phyloP scores from a whole-genome alignment of 306 rosid genomes.

The Adenanthera pavonina region DNA sequence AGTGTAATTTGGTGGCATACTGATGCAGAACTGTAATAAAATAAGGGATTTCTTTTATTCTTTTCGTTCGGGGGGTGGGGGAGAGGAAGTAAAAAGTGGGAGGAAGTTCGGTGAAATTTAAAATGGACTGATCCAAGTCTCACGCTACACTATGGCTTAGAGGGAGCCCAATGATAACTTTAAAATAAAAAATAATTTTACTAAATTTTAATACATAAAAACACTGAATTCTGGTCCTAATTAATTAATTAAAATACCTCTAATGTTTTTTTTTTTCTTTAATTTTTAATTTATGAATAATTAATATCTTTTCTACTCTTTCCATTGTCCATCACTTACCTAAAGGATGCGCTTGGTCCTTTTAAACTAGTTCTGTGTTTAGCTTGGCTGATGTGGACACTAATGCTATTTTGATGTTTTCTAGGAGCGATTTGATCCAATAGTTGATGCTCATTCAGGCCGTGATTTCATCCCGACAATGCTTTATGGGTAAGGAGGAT shows the following conservation, averaged over 20 bases:
- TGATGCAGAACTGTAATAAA: too few relatives aligned
- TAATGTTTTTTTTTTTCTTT: not conserved
- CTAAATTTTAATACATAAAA: too few relatives aligned
- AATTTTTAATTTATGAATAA: not conserved
- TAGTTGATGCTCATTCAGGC: slow-evolving; percentile 75
- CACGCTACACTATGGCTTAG: not conserved
- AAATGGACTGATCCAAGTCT: not conserved
- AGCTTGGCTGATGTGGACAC: not conserved
- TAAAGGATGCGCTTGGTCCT: not conserved
- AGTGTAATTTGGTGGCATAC: too few relatives aligned
- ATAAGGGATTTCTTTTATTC: too few relatives aligned
- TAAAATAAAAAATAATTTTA: too few relatives aligned
- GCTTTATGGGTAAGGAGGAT: slow-evolving; percentile 76
- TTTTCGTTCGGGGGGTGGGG: too few relatives aligned
- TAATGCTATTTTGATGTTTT: slow-evolving; percentile 28
- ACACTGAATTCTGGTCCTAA: too few relatives aligned
- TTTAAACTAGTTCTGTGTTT: not conserved
- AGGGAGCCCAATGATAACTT: not conserved
- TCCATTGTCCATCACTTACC: not conserved
- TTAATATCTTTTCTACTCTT: not conserved
- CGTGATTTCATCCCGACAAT: slow-evolving; percentile 87
- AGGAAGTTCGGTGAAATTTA: not conserved
- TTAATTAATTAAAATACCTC: too few relatives aligned
- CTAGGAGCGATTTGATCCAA: slow-evolving; percentile 90
- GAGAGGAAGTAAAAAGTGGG: too few relatives aligned